Evolutionary conservation across 176 grass and related monocot species (phyloP).

Genomic region (Triticum urartu): DNA sequence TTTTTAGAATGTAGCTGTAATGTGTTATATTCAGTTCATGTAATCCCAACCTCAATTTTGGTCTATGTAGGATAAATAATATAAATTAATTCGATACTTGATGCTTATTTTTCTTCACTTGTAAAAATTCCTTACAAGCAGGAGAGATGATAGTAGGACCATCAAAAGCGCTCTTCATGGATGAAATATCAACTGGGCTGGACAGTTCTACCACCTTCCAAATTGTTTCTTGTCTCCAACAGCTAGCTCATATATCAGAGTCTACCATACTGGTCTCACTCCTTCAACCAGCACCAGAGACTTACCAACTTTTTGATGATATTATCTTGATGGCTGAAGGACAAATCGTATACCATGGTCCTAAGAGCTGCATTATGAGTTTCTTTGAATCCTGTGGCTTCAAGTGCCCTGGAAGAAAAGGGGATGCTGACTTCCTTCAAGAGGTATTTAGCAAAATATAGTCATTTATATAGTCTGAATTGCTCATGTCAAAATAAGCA

Average conservation of each 20-base stretch:
- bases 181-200: slow-evolving; percentile 91
- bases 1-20: neutral
- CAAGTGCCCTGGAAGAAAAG: slow-evolving; percentile 78
- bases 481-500: neutral
- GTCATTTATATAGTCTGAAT: neutral
- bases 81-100: neutral
- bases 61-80: neutral
- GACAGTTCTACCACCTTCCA: slow-evolving; percentile 86
- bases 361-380: slow-evolving; percentile 43
- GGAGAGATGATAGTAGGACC: slow-evolving; percentile 94
- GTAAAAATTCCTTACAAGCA: slow-evolving; percentile 17
- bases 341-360: slow-evolving; percentile 68
- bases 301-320: slow-evolving; percentile 85
- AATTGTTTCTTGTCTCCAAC: slow-evolving; percentile 77
- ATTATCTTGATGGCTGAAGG: slow-evolving; percentile 87
- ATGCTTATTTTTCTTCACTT: slow-evolving; percentile 10
- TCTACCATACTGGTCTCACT: slow-evolving; percentile 68
- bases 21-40: neutral
- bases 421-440: slow-evolving; percentile 73
- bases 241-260: slow-evolving; percentile 62
- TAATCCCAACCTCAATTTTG: neutral
- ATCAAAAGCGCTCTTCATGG: slow-evolving; percentile 79
- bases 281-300: slow-evolving; percentile 85
- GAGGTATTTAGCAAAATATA: slow-evolving; percentile 51
- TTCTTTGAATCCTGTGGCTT: slow-evolving; percentile 84